phyloP scores from a whole-genome alignment of 192 early-diverging fungal species.

The Entophlyctis luteolus region DNA sequence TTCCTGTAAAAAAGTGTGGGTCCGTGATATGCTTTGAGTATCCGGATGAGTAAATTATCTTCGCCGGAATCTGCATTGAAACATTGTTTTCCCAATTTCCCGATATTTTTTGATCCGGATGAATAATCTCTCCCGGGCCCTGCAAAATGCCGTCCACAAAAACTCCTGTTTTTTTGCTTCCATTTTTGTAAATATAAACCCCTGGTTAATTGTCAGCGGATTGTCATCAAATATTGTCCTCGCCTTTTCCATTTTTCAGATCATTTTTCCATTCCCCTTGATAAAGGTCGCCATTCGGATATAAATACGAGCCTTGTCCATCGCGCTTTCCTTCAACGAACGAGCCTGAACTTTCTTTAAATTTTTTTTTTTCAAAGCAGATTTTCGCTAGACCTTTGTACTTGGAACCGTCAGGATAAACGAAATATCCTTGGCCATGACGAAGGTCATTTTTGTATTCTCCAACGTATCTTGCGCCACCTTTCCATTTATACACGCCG shows the following conservation, averaged over 20 bases:
- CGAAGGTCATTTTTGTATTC: constrained; percentile 46
- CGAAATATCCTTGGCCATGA: constrained; percentile 48
- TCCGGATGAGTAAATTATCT: constrained; percentile 40
- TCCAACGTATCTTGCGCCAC: constrained; percentile 48
- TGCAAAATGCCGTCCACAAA: constrained; percentile 43
- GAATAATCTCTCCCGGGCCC: constrained; percentile 44
- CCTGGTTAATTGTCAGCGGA: constrained; percentile 7
- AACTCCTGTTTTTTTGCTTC: constrained; percentile 48
- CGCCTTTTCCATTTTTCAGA: constrained; percentile 50
- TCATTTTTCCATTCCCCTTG: constrained; percentile 51
- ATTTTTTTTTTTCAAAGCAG: background rate
- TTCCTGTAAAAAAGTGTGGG: constrained; percentile 28
- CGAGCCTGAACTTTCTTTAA: constrained; percentile 23
- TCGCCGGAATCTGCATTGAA: constrained; percentile 40
- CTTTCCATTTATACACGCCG: constrained; percentile 56
- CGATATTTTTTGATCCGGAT: constrained; percentile 49
- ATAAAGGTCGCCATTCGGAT: constrained; percentile 56
- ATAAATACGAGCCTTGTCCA: constrained; percentile 49
- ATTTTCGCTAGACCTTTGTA: constrained; percentile 41
- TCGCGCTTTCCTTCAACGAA: constrained; percentile 50
- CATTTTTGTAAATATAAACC: constrained; percentile 35
- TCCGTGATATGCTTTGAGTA: constrained; percentile 36
- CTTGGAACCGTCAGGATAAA: constrained; percentile 54
- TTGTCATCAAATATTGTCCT: constrained; percentile 8
- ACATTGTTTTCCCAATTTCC: constrained; percentile 38